These are phyloP conservation scores for Crotalaria pallida DNA, from an alignment of 306 rosid species.

Conservation along the genomic window DNA sequence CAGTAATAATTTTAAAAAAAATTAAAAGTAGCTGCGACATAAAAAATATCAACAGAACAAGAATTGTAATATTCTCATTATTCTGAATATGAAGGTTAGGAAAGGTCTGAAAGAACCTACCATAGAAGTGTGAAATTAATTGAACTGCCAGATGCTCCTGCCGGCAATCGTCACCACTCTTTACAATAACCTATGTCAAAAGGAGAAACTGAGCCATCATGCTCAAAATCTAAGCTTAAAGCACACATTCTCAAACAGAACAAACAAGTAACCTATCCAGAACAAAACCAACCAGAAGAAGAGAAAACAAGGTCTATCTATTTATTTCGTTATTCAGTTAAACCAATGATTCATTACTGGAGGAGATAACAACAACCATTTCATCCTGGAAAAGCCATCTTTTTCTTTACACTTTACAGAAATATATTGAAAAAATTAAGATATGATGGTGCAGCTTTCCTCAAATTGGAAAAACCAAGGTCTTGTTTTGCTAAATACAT, in stretches of 20 bases:
- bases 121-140: conserved; percentile 92
- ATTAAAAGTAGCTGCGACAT: neutral
- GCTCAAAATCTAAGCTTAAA: conserved; percentile 1
- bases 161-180: conserved; percentile 97
- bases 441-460: neutral
- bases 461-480: neutral
- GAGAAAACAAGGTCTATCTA: too few species aligned
- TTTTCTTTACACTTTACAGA: conserved; percentile 1
- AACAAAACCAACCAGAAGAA: too few species aligned
- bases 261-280: conserved; percentile 1
- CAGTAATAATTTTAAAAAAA: neutral
- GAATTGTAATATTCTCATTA: neutral
- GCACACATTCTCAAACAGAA: conserved; percentile 10
- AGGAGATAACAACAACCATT: too few species aligned
- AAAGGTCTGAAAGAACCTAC: conserved; percentile 36
- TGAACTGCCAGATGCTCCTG: conserved; percentile 99
- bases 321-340: too few species aligned
- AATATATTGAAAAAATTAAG: neutral
- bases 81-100: neutral
- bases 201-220: conserved; percentile 2
- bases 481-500: conserved; percentile 13
- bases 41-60: neutral
- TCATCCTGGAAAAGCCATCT: too few species aligned
- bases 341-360: too few species aligned
- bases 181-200: conserved; percentile 71